Base-by-base conservation (phyloP, 768 basidiomycete genomes). In the Ramaria sp. region DNA sequence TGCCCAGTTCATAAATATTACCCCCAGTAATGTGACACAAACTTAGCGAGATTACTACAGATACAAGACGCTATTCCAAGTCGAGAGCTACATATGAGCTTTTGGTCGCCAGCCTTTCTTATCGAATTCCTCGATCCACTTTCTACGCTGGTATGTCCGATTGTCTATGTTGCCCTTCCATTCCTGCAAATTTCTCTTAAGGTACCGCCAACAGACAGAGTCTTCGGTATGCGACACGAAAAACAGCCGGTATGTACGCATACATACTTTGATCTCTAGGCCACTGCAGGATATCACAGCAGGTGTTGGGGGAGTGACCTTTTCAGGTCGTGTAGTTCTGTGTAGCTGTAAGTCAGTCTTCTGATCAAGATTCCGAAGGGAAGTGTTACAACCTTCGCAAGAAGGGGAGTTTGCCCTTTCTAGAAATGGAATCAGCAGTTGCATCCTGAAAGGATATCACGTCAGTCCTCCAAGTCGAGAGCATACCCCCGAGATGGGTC, bases 251-350 rank as follows among this genome's bases (percentile, higher is more conserved):
- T 91, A 91, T 9, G 85, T 88, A 58, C 83, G 77, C 37, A 91
- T 77, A 69, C 93, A 95, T 57, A 96, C 80, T 60, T 86, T 86
- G 66, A 90, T 88, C 68, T 91, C 88, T 17, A 94, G 75, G 3
- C 78, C 78, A 33, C 85, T 84, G 11, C 66, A 64, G 27, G 66
- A 63, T 53, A 62, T 34, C 51, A 68, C 58, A 19, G 59, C 42
- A 30, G 62, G 51, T 45, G 59, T 72, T 0, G 77, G 78, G 10
- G 68, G 69, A 3, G 65, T 62, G 63, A 22, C 80, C 70, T 42
- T 80, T 22, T 43, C 39, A 17, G 27, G 48, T 27, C 45, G 50
- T n/a, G 57, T 41, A 54, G 46, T 60, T 45, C 57, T 62, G 60
- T 53, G 71, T 69, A 58, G 75, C 63, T 61, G 74, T 77, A 65